phyloP scores from a whole-genome alignment of 805 yeast genomes.

The Schwanniomyces occidentalis region DNA sequence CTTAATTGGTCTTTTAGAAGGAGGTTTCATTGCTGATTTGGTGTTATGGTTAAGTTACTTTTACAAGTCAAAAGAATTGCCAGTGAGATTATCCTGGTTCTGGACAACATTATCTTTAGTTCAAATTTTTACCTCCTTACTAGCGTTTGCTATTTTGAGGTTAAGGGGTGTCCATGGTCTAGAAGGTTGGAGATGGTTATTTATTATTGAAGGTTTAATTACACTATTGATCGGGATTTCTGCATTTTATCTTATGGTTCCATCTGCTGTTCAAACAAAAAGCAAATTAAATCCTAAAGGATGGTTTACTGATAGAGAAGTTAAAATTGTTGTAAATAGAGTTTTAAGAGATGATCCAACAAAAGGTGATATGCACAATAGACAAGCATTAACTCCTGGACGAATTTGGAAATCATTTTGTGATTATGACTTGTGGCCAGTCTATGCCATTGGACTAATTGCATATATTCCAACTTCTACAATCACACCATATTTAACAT shows the following conservation, averaged over 20 bases:
- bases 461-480: slow-evolving; percentile 21
- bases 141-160: slow-evolving; percentile 20
- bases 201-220: slow-evolving; percentile 60
- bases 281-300: slow-evolving; percentile 50
- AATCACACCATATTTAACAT: slow-evolving; percentile 41
- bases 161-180: slow-evolving; percentile 12
- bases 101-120: slow-evolving; percentile 57
- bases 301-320: slow-evolving; percentile 26
- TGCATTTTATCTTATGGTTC: slow-evolving; percentile 51
- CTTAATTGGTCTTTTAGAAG: slow-evolving; percentile 58
- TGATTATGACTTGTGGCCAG: slow-evolving; percentile 28
- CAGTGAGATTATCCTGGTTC: slow-evolving; percentile 56
- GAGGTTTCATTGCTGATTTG: slow-evolving; percentile 69
- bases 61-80: slow-evolving; percentile 58
- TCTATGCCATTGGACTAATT: slow-evolving; percentile 40
- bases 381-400: slow-evolving; percentile 22
- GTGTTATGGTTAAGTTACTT: slow-evolving; percentile 67
- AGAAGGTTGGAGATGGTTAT: slow-evolving; percentile 63
- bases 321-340: slow-evolving; percentile 26
- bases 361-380: slow-evolving; percentile 30
- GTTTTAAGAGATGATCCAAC: slow-evolving; percentile 29
- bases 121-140: slow-evolving; percentile 27
- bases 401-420: slow-evolving; percentile 16
- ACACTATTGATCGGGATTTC: slow-evolving; percentile 54
- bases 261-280: slow-evolving; percentile 54